Conservation (phyloP, 2,329 filamentous ascomycete species). For the Neonectria neomacrospora region DNA sequence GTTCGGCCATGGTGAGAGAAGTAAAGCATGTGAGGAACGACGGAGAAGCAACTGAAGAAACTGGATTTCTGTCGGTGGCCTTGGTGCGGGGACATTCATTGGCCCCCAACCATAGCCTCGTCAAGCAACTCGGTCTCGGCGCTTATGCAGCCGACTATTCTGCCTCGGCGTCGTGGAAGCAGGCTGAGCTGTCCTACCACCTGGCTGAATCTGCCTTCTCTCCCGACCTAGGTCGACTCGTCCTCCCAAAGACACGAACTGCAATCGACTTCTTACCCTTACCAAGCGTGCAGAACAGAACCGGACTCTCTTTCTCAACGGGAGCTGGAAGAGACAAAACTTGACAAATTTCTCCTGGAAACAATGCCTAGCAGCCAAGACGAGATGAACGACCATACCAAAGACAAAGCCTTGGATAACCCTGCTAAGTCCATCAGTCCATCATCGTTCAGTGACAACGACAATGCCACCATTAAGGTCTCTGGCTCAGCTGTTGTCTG, state of each 20-base stretch:
- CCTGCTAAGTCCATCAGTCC: neutral
- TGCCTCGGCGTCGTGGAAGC: neutral
- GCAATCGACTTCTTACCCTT: neutral
- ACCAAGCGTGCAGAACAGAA: neutral
- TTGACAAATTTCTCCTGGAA: no score
- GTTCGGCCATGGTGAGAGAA: neutral
- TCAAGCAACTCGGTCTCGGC: neutral
- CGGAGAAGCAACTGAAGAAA: neutral
- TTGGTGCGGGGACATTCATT: neutral
- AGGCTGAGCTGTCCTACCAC: neutral
- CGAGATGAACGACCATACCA: neutral
- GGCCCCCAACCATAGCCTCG: neutral
- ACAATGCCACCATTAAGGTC: no score
- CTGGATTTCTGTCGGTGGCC: neutral
- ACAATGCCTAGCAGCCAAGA: neutral
- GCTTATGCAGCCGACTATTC: neutral
- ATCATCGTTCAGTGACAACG: no score
- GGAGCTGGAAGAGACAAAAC: neutral
- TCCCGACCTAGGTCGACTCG: neutral
- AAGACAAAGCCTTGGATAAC: neutral
- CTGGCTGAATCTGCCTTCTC: neutral
- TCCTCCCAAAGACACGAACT: neutral
- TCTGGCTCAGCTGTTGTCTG: no score
- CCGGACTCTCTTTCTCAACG: neutral
- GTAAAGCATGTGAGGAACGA: neutral